Percentiles rank a stretch among this genome's conserved stretches.
These are phyloP conservation scores for Rubroboletus pulcherrimus DNA, from an alignment of 768 basidiomycete genomes.

Conservation along the genomic window DNA sequence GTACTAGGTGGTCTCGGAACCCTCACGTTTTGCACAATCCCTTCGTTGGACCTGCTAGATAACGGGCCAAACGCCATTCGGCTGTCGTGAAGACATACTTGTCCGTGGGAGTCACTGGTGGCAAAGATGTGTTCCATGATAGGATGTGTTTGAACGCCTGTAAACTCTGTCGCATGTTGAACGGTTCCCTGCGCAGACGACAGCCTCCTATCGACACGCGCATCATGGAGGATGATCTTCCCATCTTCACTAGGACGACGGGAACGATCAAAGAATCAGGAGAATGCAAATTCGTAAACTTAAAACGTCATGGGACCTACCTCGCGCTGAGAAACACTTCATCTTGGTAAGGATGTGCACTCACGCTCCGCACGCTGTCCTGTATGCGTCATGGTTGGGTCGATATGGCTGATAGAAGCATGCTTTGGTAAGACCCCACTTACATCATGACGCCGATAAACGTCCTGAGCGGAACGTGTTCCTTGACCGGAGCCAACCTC, in stretches of 20 bases:
- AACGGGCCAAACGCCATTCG: conserved; percentile 70
- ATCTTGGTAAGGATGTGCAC: conserved; percentile 65
- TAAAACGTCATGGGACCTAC: conserved; percentile 34
- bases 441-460: conserved; percentile 33
- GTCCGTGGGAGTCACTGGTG: conserved; percentile 56
- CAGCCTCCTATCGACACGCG: conserved; percentile 37
- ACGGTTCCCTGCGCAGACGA: conserved; percentile 48
- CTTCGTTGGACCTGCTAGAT: conserved; percentile 41
- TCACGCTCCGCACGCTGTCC: conserved; percentile 63
- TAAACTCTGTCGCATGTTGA: conserved; percentile 53
- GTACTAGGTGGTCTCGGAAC: neutral
- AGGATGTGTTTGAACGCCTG: conserved; percentile 66
- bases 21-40: conserved; percentile 45
- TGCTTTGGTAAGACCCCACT: conserved; percentile 9
- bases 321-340: conserved; percentile 69
- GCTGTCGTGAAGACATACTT: conserved; percentile 63
- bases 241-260: conserved; percentile 61
- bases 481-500: conserved; percentile 11
- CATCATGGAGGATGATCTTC: conserved; percentile 58
- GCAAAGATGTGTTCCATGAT: conserved; percentile 63
- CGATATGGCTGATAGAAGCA: conserved; percentile 21
- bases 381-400: conserved; percentile 29
- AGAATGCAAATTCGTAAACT: conserved; percentile 11
- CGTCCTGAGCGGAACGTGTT: conserved; percentile 17
- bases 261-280: conserved; percentile 16